Conservation (phyloP, 345 rosid genomes). For the Microthlaspi erraticum region DNA sequence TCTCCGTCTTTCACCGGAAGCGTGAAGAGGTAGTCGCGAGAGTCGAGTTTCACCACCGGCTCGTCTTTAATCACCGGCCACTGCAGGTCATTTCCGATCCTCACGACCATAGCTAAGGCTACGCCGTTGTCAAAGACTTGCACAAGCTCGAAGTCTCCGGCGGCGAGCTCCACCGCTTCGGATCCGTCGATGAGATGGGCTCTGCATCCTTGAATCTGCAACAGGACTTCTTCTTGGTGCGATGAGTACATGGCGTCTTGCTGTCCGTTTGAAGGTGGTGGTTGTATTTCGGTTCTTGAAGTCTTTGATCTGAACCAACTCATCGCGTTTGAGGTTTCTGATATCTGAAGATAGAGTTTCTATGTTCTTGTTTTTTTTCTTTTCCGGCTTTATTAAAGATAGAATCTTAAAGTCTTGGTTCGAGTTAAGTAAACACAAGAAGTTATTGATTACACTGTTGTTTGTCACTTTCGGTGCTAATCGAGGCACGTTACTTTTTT, state of each 20-base stretch:
- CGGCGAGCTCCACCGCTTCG: slow-evolving; percentile 72
- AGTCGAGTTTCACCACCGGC: slow-evolving; percentile 81
- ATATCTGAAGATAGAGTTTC: neutral
- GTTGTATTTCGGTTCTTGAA: slow-evolving; percentile 24
- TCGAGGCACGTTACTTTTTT: slow-evolving; percentile 11
- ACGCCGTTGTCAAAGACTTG: slow-evolving; percentile 59
- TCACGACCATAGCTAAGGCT: slow-evolving; percentile 69
- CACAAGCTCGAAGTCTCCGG: slow-evolving; percentile 69
- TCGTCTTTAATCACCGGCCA: slow-evolving; percentile 96
- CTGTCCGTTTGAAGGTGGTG: slow-evolving; percentile 27
- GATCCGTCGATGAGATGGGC: slow-evolving; percentile 78
- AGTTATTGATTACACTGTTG: neutral
- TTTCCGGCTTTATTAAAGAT: neutral
- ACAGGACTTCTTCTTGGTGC: slow-evolving; percentile 51
- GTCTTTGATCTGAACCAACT: slow-evolving; percentile 38
- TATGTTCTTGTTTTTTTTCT: neutral
- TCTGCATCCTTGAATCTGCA: slow-evolving; percentile 66
- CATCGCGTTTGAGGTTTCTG: slow-evolving; percentile 28
- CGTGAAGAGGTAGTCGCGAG: slow-evolving; percentile 75
- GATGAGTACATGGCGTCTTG: slow-evolving; percentile 21
- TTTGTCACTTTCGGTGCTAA: slow-evolving; percentile 20
- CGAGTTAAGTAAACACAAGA: neutral
- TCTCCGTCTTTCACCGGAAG: slow-evolving; percentile 76
- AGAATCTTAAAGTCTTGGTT: slow-evolving; percentile 2
- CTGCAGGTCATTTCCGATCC: slow-evolving; percentile 70